These are phyloP conservation scores for Xerocomus cyaneibrunnescens DNA, from an alignment of 1,284 basidiomycete species.

Conservation along the genomic window DNA sequence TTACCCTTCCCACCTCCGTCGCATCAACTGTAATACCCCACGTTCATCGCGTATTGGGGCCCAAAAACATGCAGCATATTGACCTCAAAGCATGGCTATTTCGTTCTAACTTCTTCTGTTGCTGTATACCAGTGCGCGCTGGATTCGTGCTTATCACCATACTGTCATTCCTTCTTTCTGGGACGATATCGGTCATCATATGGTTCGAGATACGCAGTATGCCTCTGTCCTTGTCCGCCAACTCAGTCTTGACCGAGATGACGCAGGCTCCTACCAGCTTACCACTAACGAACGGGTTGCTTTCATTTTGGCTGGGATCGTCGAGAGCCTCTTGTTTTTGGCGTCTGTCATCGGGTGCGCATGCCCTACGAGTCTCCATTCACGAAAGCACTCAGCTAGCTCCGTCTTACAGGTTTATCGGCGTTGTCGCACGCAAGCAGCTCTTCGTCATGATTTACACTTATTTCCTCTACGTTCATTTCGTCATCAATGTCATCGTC, in stretches of 20 bases:
- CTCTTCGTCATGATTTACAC: conserved; percentile 55
- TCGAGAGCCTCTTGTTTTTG: conserved; percentile 51
- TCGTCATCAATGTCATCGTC: conserved; percentile 54
- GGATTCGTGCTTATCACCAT: conserved; percentile 57
- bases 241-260: conserved; percentile 1
- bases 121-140: conserved; percentile 60
- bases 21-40: background rate
- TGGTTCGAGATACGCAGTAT: conserved; percentile 61
- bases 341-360: conserved; percentile 56
- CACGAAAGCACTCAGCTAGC: conserved; percentile 1
- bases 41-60: conserved; percentile 4
- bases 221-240: conserved; percentile 23
- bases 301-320: conserved; percentile 49
- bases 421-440: conserved; percentile 59
- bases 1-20: no score
- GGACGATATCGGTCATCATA: conserved; percentile 48
- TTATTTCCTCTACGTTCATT: conserved; percentile 57
- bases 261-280: conserved; percentile 36
- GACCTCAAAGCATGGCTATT: conserved; percentile 28
- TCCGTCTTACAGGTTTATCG: conserved; percentile 47
- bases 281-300: conserved; percentile 39
- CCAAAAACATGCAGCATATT: conserved; percentile 21
- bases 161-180: conserved; percentile 52
- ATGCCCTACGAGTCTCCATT: background rate
- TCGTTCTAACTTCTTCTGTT: conserved; percentile 51